phyloP scores from a whole-genome alignment of 768 basidiomycete genomes.

The Xerocomus spinulosus region DNA sequence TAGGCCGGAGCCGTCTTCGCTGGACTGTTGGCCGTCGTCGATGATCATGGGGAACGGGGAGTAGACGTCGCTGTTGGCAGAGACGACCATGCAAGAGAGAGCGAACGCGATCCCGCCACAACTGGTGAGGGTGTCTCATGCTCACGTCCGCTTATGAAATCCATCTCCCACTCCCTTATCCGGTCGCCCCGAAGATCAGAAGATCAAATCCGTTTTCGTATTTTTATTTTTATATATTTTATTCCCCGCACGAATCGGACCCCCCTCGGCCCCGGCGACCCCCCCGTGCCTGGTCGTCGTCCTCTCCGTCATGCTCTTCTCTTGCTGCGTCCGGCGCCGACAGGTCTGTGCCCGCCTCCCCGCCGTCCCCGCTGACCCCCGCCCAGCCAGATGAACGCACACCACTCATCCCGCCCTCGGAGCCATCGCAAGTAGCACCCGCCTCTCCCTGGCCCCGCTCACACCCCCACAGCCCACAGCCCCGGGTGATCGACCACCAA shows the following conservation, averaged over 20 bases:
- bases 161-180: slow-evolving; percentile 26
- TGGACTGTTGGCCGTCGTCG: slow-evolving; percentile 67
- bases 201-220: slow-evolving; percentile 18
- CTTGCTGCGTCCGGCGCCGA: slow-evolving; percentile 28
- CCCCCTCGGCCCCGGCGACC: slow-evolving; percentile 18
- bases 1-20: slow-evolving; percentile 71
- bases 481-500: slow-evolving; percentile 43
- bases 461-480: slow-evolving; percentile 20
- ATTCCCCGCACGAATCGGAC: slow-evolving; percentile 28
- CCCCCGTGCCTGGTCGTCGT: slow-evolving; percentile 29
- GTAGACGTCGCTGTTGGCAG: slow-evolving; percentile 50
- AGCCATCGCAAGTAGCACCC: slow-evolving; percentile 21
- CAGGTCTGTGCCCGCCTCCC: too few species aligned
- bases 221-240: slow-evolving; percentile 11
- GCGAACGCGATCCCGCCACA: slow-evolving; percentile 38
- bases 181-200: slow-evolving; percentile 30
- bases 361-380: slow-evolving; percentile 5
- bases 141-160: slow-evolving; percentile 41
- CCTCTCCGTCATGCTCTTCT: slow-evolving; percentile 25
- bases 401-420: slow-evolving; percentile 26
- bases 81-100: slow-evolving; percentile 51
- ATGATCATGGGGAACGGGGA: slow-evolving; percentile 52
- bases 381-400: slow-evolving; percentile 20
- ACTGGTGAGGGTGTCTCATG: slow-evolving; percentile 41
- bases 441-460: background rate